Evolutionary conservation across 192 early-diverging fungal species (phyloP).

Genomic region (Coemansia guatemalensis): DNA sequence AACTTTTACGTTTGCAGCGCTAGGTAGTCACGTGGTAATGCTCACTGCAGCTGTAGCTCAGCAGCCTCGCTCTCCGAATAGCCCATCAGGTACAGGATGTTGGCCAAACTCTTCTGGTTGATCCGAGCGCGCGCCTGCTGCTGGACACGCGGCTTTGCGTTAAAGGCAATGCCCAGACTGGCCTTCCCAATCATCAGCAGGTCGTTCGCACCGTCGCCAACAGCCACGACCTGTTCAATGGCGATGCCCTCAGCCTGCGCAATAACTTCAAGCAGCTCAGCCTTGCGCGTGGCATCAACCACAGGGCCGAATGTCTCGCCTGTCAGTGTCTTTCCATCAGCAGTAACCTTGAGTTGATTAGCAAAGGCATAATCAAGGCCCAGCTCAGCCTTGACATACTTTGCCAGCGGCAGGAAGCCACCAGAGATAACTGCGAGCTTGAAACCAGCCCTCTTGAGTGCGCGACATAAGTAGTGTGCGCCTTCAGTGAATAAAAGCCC

Average conservation of each 20-base stretch:
- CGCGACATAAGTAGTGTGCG: conserved; percentile 84
- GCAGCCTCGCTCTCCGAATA: conserved; percentile 76
- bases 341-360: conserved; percentile 85
- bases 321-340: conserved; percentile 79
- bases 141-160: conserved; percentile 97
- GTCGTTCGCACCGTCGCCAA: conserved; percentile 99
- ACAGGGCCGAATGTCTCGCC: conserved; percentile 89
- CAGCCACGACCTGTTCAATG: conserved; percentile 91
- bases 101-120: conserved; percentile 90
- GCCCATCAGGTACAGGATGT: conserved; percentile 87
- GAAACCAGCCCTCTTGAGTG: conserved; percentile 89
- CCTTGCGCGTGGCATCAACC: conserved; percentile 90
- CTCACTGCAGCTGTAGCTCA: conserved; percentile 52
- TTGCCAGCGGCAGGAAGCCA: conserved; percentile 93
- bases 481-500: conserved; percentile 86
- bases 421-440: conserved; percentile 96
- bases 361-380: conserved; percentile 98
- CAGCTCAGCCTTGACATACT: conserved; percentile 86
- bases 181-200: conserved; percentile 91
- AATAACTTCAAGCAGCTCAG: conserved; percentile 93
- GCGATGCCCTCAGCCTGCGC: conserved; percentile 88
- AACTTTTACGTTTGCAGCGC: background rate
- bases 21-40: background rate
- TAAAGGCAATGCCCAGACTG: conserved; percentile 95
- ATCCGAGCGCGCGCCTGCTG: conserved; percentile 83